Conservation (phyloP, 2,329 filamentous ascomycete species). For the Didymella glomerata region DNA sequence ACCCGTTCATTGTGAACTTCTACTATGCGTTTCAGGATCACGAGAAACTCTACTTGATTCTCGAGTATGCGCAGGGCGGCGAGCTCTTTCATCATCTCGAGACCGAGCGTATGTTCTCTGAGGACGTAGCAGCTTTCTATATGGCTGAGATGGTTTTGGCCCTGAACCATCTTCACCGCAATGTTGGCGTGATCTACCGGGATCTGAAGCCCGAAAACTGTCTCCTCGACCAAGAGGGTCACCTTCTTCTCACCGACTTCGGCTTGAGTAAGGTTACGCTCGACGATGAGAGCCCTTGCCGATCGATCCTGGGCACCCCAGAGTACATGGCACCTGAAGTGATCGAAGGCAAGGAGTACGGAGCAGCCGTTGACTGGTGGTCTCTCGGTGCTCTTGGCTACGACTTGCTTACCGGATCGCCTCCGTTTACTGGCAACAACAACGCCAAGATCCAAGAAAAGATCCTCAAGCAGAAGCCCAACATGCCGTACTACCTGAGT, state of each 20-base stretch:
- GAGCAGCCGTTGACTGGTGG: conserved; percentile 98
- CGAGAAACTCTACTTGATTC: conserved; percentile 95
- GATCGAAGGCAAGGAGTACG: conserved; percentile 85
- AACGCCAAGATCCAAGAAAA: conserved; percentile 95
- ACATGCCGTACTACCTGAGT: conserved; percentile 87
- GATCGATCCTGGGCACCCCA: conserved; percentile 91
- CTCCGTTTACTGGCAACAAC: conserved; percentile 90
- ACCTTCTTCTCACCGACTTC: conserved; percentile 94
- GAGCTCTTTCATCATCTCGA: conserved; percentile 96
- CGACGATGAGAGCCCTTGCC: conserved; percentile 75
- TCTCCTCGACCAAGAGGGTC: conserved; percentile 87
- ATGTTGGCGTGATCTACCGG: conserved; percentile 92
- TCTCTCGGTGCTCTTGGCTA: conserved; percentile 91
- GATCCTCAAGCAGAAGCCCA: conserved; percentile 91
- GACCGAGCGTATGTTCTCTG: conserved; percentile 93
- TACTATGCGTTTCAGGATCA: conserved; percentile 99
- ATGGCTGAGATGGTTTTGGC: conserved; percentile 98
- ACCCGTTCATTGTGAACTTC: conserved; percentile 97
- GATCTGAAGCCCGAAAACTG: conserved; percentile 99
- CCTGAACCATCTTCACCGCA: conserved; percentile 89
- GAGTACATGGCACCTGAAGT: conserved; percentile 99
- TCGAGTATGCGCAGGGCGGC: conserved; percentile 96
- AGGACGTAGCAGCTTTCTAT: conserved; percentile 91
- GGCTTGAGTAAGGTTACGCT: conserved; percentile 94
- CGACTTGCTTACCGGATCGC: conserved; percentile 90